Base-by-base conservation (phyloP, 176 grass and related monocot species). In the Triticum dicoccoides region DNA sequence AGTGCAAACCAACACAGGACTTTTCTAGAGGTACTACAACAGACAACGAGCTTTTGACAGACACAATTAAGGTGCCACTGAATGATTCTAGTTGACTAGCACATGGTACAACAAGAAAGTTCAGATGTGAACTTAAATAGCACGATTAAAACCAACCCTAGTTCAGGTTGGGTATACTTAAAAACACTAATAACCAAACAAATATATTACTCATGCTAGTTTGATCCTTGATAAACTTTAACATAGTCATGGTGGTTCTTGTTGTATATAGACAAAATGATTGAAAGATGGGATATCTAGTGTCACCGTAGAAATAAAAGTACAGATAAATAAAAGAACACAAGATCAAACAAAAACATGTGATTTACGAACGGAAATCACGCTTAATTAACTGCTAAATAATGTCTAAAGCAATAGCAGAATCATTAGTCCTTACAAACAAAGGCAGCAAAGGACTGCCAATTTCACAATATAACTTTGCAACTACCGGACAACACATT, bases 401-500 rank as follows among this genome's bases (percentile, higher is more conserved):
- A 25, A 25, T 56, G 42, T 70, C 32, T 35, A 56, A 71, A 38
- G 27, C 33, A 52, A 70, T 58, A 35, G 11, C 66, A 72, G 24
- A 20, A 34, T 34, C 27, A 66, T 68, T 23, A 77, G 45, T 30
- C 73, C 71, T 76, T 24, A 69, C 64, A 83, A 54, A 56, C 23
- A 69, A 24, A 20, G 56, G 11, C 27, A 82, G 6, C 80, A 82
- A 7, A 82, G 42, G 45, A 70, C 21, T 42, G 6, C 20, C 45
- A 70, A 61, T 32, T 70, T 82, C 45, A 77, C 42, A 18, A 85
- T 85, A 54, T 61, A 84, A 76, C 27, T 75, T 47, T 34, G 56
- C 25, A 61, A 17, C 56, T 73, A 83, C n/a, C 9, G 39, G 23
- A 61, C 33, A 72, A 21, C 75, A 84, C 74, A 88, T 79, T 38